Percentiles rank a stretch among this genome's conserved stretches.
Evolutionary conservation across 108 stramenopile genomes (phyloP).

Genomic region (Nannochloropsis oceanica): DNA sequence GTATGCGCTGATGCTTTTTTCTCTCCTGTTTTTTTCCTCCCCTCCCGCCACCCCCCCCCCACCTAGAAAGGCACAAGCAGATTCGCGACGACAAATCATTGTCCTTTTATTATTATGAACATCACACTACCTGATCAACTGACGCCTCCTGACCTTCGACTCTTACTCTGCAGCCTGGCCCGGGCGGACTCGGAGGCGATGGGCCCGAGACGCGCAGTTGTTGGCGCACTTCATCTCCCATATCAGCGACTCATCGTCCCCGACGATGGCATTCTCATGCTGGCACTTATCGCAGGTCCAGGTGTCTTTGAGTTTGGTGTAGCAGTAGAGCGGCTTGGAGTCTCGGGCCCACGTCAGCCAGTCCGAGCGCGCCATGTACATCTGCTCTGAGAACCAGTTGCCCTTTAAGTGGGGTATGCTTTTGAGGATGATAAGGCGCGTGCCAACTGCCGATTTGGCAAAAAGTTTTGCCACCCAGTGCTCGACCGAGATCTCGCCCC

Average conservation of each 20-base stretch:
- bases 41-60: too few species aligned
- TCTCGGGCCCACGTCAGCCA: not conserved
- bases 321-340: not conserved
- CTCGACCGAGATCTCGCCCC: not conserved
- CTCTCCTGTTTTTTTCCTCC: too few species aligned
- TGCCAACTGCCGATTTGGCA: not conserved
- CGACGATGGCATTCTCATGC: not conserved
- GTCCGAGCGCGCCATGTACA: not conserved
- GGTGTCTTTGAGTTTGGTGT: not conserved
- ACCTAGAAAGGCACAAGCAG: too few species aligned
- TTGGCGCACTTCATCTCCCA: not conserved
- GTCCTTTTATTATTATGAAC: too few species aligned
- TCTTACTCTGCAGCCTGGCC: not conserved
- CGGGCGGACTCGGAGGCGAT: not conserved
- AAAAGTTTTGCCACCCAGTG: not conserved
- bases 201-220: not conserved
- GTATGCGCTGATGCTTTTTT: too few species aligned
- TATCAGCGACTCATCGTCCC: not conserved
- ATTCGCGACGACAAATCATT: too few species aligned
- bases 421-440: not conserved
- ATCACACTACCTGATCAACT: too few species aligned
- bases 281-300: not conserved
- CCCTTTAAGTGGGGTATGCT: not conserved
- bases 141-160: not conserved
- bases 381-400: not conserved